phyloP scores from a whole-genome alignment of 1,139 yeast genomes.

The Magnusiomyces starmeri region DNA sequence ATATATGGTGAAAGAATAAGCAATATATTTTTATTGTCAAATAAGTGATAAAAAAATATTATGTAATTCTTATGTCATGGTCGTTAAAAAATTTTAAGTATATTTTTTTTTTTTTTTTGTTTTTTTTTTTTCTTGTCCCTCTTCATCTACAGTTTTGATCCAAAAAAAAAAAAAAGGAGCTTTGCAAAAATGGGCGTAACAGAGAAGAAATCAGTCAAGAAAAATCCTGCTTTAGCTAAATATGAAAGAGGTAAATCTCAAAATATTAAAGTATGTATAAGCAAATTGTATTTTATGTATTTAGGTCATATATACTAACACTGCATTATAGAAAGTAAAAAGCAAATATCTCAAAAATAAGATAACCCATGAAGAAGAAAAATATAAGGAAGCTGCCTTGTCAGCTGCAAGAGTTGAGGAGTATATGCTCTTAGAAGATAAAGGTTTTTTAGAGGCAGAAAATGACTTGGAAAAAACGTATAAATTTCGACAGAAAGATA shows the following conservation, averaged over 20 bases:
- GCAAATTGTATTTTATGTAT: background rate
- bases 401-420: slow-evolving; percentile 78
- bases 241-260: slow-evolving; percentile 6
- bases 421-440: slow-evolving; percentile 71
- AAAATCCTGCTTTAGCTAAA: background rate
- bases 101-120: background rate
- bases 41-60: too few species aligned
- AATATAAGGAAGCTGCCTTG: slow-evolving; percentile 68
- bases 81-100: too few species aligned
- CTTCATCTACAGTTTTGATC: background rate
- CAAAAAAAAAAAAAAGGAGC: too few species aligned
- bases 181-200: background rate
- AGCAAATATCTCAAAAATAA: slow-evolving; percentile 60
- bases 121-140: background rate
- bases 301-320: background rate
- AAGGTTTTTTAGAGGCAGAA: slow-evolving; percentile 85
- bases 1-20: background rate
- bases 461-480: slow-evolving; percentile 83
- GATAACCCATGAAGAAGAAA: slow-evolving; percentile 58
- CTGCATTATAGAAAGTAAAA: slow-evolving; percentile 27
- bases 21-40: too few species aligned
- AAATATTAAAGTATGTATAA: background rate
- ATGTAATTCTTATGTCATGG: too few species aligned
- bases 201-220: background rate
- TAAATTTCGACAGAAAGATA: slow-evolving; percentile 76